Evolutionary conservation across 345 rosid genomes (phyloP), one percentile per base, ranked within the genome.

Genomic region (Brassica rapa): DNA sequence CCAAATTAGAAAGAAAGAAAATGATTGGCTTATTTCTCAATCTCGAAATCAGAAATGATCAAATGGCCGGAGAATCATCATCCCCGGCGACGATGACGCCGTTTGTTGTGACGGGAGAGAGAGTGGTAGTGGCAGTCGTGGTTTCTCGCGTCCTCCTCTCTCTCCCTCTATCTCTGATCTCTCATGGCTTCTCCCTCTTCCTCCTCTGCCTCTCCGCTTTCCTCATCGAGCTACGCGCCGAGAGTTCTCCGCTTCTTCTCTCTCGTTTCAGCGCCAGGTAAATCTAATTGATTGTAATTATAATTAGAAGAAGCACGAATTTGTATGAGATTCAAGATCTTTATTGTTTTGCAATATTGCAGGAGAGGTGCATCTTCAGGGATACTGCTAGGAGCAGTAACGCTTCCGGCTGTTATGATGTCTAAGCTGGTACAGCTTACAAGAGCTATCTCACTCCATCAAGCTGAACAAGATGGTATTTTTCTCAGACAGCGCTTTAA

Each of bases 311-410:
- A 60, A 59, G 30, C 46, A 64, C 8, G 16, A 64, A 64, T 16
- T 2, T 33, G 7, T 46, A 46, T 46, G 57, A n/a, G 24, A 55
- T 55, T 55, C 25, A 55, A 55, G 25, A 55, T 55, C 23, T 53
- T 15, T 15, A 0, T 19, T 55, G 25, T 2, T 16, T 55, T 32
- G 35, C 35, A 32, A 32, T 32, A 32, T 32, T 71, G 19, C 23
- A 94, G 98, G 80, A 86, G 86, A 1, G 99, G 93, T 43, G 98
- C 87, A 72, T 87, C 98, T 1, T 93, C 99, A 4, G 99, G 99
- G 81, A 90, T 95, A 71, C 80, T 93, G 59, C 79, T 95, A 0
- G 98, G 96, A 66, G 91, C 96, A 10, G 89, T 90, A 37, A 90
- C 98, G 33, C 87, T 95, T 77, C 97, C 99, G 0, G 59, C 90